These are phyloP conservation scores for Colletotrichum karsti DNA, from an alignment of 2,329 filamentous ascomycete genomes.

Conservation along the genomic window DNA sequence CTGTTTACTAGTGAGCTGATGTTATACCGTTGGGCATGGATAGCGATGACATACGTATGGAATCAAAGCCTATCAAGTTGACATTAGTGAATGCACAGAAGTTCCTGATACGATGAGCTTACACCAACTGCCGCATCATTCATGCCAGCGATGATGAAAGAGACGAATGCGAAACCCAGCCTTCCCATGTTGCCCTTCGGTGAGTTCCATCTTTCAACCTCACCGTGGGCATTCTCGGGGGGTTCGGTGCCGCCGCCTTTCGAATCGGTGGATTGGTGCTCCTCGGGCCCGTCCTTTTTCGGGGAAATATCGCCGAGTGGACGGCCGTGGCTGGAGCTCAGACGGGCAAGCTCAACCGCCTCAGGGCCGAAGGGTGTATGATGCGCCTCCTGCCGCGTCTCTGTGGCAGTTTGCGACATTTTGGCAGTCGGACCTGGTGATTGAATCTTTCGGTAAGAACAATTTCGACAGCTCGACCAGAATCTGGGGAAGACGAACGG, in stretches of 20 bases:
- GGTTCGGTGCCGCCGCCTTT: neutral
- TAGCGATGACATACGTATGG: slow-evolving; percentile 42
- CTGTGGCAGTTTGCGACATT: slow-evolving; percentile 29
- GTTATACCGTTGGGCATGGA: fast-evolving
- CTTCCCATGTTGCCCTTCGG: slow-evolving; percentile 41
- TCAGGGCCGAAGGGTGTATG: neutral
- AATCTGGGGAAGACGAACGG: neutral
- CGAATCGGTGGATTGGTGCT: neutral
- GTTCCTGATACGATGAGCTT: slow-evolving; percentile 31
- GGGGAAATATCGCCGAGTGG: neutral
- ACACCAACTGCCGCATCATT: slow-evolving; percentile 71
- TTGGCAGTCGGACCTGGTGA: neutral
- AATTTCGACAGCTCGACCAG: too few species aligned
- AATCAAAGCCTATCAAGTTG: slow-evolving; percentile 42
- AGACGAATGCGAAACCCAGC: slow-evolving; percentile 58
- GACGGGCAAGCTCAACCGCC: slow-evolving; percentile 14
- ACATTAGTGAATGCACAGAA: neutral
- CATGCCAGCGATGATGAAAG: slow-evolving; percentile 68
- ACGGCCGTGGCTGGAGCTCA: neutral
- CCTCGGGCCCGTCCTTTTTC: slow-evolving; percentile 7
- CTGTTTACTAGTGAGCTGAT: slow-evolving; percentile 38
- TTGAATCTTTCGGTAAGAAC: too few species aligned
- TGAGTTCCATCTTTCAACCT: slow-evolving; percentile 44
- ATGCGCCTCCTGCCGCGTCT: slow-evolving; percentile 17
- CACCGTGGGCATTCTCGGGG: slow-evolving; percentile 11